Evolutionary conservation across 306 rosid species (phyloP).

Genomic region (Cyclanthera cordifolia): DNA sequence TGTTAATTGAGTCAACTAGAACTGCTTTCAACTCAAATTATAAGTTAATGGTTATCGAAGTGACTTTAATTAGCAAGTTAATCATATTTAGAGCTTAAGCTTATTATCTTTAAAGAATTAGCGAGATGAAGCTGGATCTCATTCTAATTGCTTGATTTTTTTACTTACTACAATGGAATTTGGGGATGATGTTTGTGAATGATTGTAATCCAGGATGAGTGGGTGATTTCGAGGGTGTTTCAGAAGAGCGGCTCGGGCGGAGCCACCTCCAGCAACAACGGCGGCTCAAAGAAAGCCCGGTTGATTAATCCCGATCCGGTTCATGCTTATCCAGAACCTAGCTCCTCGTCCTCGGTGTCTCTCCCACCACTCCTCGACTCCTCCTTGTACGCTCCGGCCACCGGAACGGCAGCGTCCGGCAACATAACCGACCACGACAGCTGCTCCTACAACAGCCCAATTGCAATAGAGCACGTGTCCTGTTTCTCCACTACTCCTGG

Average conservation of each 20-base stretch:
- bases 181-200: too few relatives aligned
- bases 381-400: slow-evolving; percentile 29
- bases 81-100: too few relatives aligned
- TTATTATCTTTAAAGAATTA: too few relatives aligned
- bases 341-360: slow-evolving; percentile 67
- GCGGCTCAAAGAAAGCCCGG: slow-evolving; percentile 42
- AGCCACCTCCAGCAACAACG: slow-evolving; percentile 13
- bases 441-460: slow-evolving; percentile 38
- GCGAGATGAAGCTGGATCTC: too few relatives aligned
- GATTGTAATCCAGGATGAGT: slow-evolving; percentile 55
- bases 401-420: neutral
- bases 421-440: slow-evolving; percentile 34
- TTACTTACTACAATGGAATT: too few relatives aligned
- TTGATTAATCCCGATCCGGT: slow-evolving; percentile 21
- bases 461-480: slow-evolving; percentile 95
- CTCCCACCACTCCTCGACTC: slow-evolving; percentile 89
- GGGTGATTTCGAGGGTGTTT: slow-evolving; percentile 92
- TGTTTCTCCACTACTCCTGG: slow-evolving; percentile 98
- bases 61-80: too few relatives aligned
- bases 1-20: too few relatives aligned
- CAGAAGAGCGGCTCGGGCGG: slow-evolving; percentile 45
- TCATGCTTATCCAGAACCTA: slow-evolving; percentile 45
- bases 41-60: too few relatives aligned
- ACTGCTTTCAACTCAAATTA: too few relatives aligned
- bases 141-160: too few relatives aligned